Conservation (phyloP, 768 basidiomycete species). For the Tricholoma matsutake region DNA sequence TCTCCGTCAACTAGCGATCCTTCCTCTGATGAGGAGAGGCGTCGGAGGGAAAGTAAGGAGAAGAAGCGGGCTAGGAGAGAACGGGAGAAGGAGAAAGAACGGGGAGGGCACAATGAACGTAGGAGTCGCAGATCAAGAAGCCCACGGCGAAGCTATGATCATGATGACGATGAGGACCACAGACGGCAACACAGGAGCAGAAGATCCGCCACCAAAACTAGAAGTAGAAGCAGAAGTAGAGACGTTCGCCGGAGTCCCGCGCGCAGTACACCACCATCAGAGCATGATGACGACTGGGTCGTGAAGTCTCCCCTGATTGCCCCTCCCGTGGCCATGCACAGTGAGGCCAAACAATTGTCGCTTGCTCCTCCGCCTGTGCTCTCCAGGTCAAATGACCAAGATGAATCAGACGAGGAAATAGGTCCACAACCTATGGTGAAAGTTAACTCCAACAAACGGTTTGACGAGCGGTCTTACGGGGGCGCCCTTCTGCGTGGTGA, state of each 20-base stretch:
- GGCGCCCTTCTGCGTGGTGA: slow-evolving; percentile 90
- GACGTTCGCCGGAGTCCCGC: slow-evolving; percentile 29
- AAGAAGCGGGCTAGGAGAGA: slow-evolving; percentile 55
- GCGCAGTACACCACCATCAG: slow-evolving; percentile 10
- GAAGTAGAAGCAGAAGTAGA: slow-evolving; percentile 30
- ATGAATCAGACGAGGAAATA: slow-evolving; percentile 62
- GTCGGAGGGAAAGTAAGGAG: slow-evolving; percentile 57
- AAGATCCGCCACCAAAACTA: slow-evolving; percentile 10
- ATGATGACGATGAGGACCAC: slow-evolving; percentile 38
- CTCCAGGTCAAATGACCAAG: slow-evolving; percentile 26
- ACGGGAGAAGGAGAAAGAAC: slow-evolving; percentile 58
- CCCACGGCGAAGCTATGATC: slow-evolving; percentile 28
- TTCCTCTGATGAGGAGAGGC: slow-evolving; percentile 56
- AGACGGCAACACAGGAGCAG: slow-evolving; percentile 28
- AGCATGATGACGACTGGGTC: slow-evolving; percentile 53
- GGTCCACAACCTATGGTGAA: slow-evolving; percentile 72
- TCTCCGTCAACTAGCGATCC: slow-evolving; percentile 49
- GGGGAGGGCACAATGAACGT: slow-evolving; percentile 38
- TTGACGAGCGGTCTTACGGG: slow-evolving; percentile 86
- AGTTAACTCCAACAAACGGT: slow-evolving; percentile 35
- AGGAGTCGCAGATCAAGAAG: slow-evolving; percentile 28
- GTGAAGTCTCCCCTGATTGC: slow-evolving; percentile 45
- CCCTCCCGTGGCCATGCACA: slow-evolving; percentile 15
- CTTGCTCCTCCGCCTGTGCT: slow-evolving; percentile 16
- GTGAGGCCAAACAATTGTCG: slow-evolving; percentile 7